Evolutionary conservation across 73 alveolate species (phyloP).

Genomic region (Halteria grandinella): DNA sequence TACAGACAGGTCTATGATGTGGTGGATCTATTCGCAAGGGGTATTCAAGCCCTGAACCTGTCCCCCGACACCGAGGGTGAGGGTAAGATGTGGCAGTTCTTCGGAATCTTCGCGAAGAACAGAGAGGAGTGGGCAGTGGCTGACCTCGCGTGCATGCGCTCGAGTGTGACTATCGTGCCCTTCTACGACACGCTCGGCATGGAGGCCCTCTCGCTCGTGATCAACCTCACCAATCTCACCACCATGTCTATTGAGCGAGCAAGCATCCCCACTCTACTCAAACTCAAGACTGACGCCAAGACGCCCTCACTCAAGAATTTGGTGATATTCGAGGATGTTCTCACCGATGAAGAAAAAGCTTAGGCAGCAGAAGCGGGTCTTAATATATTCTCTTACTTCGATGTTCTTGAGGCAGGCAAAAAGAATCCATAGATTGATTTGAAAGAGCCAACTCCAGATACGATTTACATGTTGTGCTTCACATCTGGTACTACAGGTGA

Average conservation of each 20-base stretch:
- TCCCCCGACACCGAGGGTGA: conserved; percentile 21
- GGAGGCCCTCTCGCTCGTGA: conserved; percentile 65
- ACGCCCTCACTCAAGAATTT: conserved; percentile 52
- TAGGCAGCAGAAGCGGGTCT: conserved; percentile 28
- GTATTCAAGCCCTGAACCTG: conserved; percentile 16
- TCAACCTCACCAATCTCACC: conserved; percentile 67
- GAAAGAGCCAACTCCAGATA: conserved; percentile 64
- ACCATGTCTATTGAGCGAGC: conserved; percentile 66
- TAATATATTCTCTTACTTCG: conserved; percentile 33
- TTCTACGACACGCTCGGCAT: conserved; percentile 71
- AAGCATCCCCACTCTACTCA: conserved; percentile 27
- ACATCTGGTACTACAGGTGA: conserved; percentile 81
- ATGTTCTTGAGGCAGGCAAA: conserved; percentile 49
- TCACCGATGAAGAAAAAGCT: conserved; percentile 34
- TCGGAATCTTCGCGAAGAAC: conserved; percentile 88
- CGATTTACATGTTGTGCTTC: conserved; percentile 78
- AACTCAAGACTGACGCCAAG: conserved; percentile 40
- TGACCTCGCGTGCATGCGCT: conserved; percentile 74
- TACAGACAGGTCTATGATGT: conserved; percentile 56
- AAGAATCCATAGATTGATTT: conserved; percentile 27
- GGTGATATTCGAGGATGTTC: conserved; percentile 64
- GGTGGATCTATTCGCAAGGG: conserved; percentile 49
- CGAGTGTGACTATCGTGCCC: conserved; percentile 75
- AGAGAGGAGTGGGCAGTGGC: conserved; percentile 88
- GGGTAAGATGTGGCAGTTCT: conserved; percentile 50